Evolutionary conservation across 257 asterid species (phyloP).

Genomic region (Lavandula angustifolia): DNA sequence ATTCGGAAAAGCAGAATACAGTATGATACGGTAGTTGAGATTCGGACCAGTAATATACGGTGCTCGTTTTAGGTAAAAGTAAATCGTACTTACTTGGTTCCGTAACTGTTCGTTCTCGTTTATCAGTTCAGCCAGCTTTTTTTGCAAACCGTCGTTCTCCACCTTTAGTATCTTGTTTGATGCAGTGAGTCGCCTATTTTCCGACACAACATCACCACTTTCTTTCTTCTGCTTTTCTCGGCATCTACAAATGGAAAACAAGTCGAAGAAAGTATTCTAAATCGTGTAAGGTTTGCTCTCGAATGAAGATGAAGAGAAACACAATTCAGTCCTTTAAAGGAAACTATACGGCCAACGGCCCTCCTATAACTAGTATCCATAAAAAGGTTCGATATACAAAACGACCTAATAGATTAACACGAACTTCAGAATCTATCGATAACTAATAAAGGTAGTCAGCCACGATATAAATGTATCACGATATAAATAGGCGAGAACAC

Average conservation of each 20-base stretch:
- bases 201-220: slow-evolving; percentile 20
- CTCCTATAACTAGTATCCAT: slow-evolving; percentile 5
- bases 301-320: slow-evolving; percentile 22
- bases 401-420: slow-evolving; percentile 4
- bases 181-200: slow-evolving; percentile 36
- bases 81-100: slow-evolving; percentile 39
- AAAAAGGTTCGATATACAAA: neutral
- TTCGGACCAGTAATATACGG: slow-evolving; percentile 1
- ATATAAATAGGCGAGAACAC: neutral
- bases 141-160: slow-evolving; percentile 38
- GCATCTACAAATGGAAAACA: slow-evolving; percentile 35
- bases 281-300: slow-evolving; percentile 17
- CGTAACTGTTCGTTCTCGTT: slow-evolving; percentile 39
- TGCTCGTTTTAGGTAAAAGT: slow-evolving; percentile 5
- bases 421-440: slow-evolving; percentile 18
- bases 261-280: slow-evolving; percentile 8
- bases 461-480: slow-evolving; percentile 12
- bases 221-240: slow-evolving; percentile 47
- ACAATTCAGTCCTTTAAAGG: slow-evolving; percentile 1
- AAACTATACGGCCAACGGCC: neutral
- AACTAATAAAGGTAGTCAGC: slow-evolving; percentile 29
- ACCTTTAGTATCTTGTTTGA: slow-evolving; percentile 36
- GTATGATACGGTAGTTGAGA: slow-evolving; percentile 10
- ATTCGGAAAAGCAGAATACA: neutral
- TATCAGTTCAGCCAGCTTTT: slow-evolving; percentile 21